Base-by-base conservation (phyloP, 345 rosid genomes). In the Brassica nigra region DNA sequence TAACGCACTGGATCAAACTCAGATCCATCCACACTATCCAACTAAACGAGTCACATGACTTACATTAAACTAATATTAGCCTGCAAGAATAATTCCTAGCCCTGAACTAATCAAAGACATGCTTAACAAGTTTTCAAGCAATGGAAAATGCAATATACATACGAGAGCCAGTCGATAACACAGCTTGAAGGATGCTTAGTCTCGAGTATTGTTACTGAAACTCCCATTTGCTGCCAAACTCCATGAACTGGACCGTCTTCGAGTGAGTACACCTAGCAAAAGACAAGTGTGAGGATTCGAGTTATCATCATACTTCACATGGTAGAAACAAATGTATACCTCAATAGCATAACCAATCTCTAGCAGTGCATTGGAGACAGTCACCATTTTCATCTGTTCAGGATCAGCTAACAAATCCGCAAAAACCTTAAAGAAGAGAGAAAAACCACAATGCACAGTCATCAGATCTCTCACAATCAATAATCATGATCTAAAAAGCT, bases 121-220 rank as follows among this genome's bases (percentile, higher is more conserved):
- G 75, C 1, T 33, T 73, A 8, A 49, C 5, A 62, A 52, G 23
- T 75, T 68, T 57, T 61, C 42, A 72, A 69, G 59, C 70, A 67
- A 16, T 0, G 9, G 33, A 33, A 67, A 74, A 79, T 4, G 47
- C 1, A 3, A 27, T 49, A 49, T n/a, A 76, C 92, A 42, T 91
- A 95, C 99, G 85, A 89, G 2, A 95, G 90, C 99, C 99, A 95
- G 84, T 95, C 94, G 66, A 93, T 86, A 74, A 76, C 82, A 61
- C 74, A 81, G 79, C 82, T 86, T 75, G 81, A 80, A 37, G 76
- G 47, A 59, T 75, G 74, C 47, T 74, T 75, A 57, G 74, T 66
- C 73, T 85, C 76, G 44, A 93, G 75, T 70, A 85, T 74, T 42
- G 86, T 85, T 70, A 93, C 90, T 3, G 92, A 81, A 81, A 88